Base-by-base conservation (phyloP, 225 moss, liverwort and hornwort genomes). In the Bryoerythrophyllum caledonicum region DNA sequence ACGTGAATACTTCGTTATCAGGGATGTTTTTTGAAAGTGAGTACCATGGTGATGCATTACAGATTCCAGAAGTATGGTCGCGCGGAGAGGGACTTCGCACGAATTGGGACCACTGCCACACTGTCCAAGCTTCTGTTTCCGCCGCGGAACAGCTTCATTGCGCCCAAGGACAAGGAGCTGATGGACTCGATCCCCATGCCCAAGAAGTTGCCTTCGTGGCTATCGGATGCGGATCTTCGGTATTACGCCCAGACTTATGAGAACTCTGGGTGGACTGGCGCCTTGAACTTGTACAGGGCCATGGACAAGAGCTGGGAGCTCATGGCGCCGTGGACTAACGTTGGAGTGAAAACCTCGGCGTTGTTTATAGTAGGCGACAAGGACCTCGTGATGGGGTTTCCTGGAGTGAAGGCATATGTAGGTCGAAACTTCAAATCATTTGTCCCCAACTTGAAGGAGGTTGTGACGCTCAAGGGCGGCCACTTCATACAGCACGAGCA, bases 401-500 rank as follows among this genome's bases (percentile, higher is more conserved):
- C 93, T 27, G 94, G 92, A 51, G 86, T 84, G 57, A 92, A 84
- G 80, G 67, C 84, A 7, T 90, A 81, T 43, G 73, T 93, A 66
- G 74, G 70, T 32, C 85, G 67, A 28, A 92, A 74, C 16, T 81
- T 84, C 57, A 87, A 90, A 81, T 67, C 82, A 23, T 93, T 93
- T 76, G 94, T 97, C 32, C 96, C 94, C n/a, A 90, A 91, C 71
- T 81, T 94, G 69, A 85, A 90, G 78, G 81, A 83, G 7, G 59
- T 85, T 65, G 82, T 93, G 72, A 85, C 76, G 70, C 84, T 92
- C 65, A 85, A 86, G 35, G 92, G 96, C 43, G 92, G 94, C 2
- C 96, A 97, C 81, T 97, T 97, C 46, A 93, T 94, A 59, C 97
- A 97, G 72, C 84, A 84, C 38, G 90, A 94, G 85, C 88, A 87